A percentile compares a stretch with the other conserved stretches of the same genome.
These are phyloP conservation scores for Butyriboletus loyo DNA, from an alignment of 768 basidiomycete species.

Conservation along the genomic window DNA sequence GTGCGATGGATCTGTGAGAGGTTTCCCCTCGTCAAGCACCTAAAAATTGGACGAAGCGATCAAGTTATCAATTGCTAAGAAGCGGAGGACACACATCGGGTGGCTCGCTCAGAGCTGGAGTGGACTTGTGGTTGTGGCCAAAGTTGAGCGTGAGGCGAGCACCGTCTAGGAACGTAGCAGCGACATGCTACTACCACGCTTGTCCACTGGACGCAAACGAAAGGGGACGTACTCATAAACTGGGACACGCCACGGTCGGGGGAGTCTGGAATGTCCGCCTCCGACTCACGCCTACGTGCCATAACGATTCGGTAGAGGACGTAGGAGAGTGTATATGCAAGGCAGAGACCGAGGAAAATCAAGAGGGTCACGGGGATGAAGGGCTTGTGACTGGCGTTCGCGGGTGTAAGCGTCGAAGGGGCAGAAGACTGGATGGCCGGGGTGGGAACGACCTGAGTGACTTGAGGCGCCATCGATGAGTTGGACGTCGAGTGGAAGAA, in stretches of 20 bases:
- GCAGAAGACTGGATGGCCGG: slow-evolving; percentile 2
- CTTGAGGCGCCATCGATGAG: slow-evolving; percentile 25
- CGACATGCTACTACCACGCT: background rate
- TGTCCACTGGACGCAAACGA: background rate
- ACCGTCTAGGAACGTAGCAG: slow-evolving; percentile 13
- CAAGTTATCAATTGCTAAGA: background rate
- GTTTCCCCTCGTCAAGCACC: slow-evolving; percentile 20
- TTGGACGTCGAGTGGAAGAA: background rate
- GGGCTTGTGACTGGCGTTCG: background rate
- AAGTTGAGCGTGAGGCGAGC: slow-evolving; percentile 25
- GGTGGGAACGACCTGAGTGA: background rate
- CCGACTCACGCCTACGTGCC: slow-evolving; percentile 11
- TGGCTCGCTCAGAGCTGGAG: background rate
- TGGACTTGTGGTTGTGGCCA: slow-evolving; percentile 2
- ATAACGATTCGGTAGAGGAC: slow-evolving; percentile 26
- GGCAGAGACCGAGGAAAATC: slow-evolving; percentile 25
- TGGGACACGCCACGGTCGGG: slow-evolving; percentile 24
- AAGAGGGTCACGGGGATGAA: slow-evolving; percentile 19
- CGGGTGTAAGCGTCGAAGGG: background rate
- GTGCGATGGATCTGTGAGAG: slow-evolving; percentile 5
- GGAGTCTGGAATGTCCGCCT: slow-evolving; percentile 14
- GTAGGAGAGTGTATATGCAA: slow-evolving; percentile 26
- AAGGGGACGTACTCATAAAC: slow-evolving; percentile 26
- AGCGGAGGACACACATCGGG: slow-evolving; percentile 12
- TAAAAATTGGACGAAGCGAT: background rate